Conservation (phyloP, 441 rosid species). For the Populus hybrid region DNA sequence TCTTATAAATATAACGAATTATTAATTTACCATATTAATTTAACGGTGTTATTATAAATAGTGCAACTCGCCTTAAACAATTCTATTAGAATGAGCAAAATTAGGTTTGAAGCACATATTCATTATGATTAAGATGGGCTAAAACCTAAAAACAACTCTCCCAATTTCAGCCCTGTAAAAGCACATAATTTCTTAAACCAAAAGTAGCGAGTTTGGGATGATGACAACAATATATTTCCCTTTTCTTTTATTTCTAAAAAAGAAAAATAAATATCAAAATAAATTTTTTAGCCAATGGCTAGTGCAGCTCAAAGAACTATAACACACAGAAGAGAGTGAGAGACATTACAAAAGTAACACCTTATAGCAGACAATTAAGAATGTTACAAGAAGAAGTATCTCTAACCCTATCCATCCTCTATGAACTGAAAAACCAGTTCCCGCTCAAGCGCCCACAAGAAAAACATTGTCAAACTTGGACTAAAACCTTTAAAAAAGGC, state of each 20-base stretch:
- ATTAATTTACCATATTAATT: neutral
- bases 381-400: conserved; percentile 15
- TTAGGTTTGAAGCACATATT: neutral
- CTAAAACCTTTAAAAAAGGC: conserved; percentile 9
- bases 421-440: conserved; percentile 1
- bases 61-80: neutral
- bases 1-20: neutral
- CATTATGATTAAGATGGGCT: neutral
- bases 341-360: conserved; percentile 20
- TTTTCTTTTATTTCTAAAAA: conserved; percentile 22
- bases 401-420: conserved; percentile 19
- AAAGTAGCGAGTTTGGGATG: conserved; percentile 18
- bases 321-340: conserved; percentile 11
- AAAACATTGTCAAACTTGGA: conserved; percentile 11
- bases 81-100: neutral
- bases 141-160: neutral
- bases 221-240: conserved; percentile 37
- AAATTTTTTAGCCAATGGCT: conserved; percentile 15
- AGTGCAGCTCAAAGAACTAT: conserved; percentile 11
- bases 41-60: neutral
- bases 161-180: neutral
- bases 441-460: neutral
- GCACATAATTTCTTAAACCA: neutral
- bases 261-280: conserved; percentile 20
- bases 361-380: conserved; percentile 8